phyloP scores from a whole-genome alignment of 208 protist genomes.

The Angomonas ambiguus region DNA sequence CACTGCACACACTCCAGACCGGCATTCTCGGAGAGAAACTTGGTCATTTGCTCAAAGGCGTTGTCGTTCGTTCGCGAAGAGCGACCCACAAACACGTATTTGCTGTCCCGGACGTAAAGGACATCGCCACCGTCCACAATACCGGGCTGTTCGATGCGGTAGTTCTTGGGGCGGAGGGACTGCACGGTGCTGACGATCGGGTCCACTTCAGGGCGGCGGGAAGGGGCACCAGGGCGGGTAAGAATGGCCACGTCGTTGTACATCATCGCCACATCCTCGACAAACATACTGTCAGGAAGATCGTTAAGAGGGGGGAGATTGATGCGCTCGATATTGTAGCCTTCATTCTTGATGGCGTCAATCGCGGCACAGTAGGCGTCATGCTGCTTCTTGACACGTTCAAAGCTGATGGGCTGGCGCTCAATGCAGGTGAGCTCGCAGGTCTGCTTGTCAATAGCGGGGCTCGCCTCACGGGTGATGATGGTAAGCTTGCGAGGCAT shows the following conservation, averaged over 20 bases:
- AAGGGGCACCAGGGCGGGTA: slow-evolving; percentile 40
- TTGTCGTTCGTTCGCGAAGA: slow-evolving; percentile 49
- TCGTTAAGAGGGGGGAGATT: slow-evolving; percentile 33
- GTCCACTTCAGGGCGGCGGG: slow-evolving; percentile 37
- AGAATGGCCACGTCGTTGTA: slow-evolving; percentile 40
- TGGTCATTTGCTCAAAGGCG: slow-evolving; percentile 39
- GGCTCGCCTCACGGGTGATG: slow-evolving; percentile 32
- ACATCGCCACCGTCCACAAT: slow-evolving; percentile 46
- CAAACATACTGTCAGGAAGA: slow-evolving; percentile 50
- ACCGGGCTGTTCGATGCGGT: slow-evolving; percentile 32
- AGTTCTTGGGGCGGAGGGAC: slow-evolving; percentile 17
- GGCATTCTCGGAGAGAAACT: slow-evolving; percentile 22
- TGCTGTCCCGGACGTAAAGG: slow-evolving; percentile 31
- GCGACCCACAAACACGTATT: slow-evolving; percentile 47
- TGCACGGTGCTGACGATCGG: slow-evolving; percentile 26
- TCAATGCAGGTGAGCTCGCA: slow-evolving; percentile 54
- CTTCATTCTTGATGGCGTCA: slow-evolving; percentile 26
- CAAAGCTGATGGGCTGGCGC: slow-evolving; percentile 34
- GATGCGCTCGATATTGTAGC: slow-evolving; percentile 41
- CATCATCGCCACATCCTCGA: slow-evolving; percentile 47
- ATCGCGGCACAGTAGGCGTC: slow-evolving; percentile 41
- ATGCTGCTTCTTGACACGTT: slow-evolving; percentile 28
- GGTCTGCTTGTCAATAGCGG: slow-evolving; percentile 24
- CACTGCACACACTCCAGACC: slow-evolving; percentile 36
- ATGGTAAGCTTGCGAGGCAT: slow-evolving; percentile 40